Percentiles rank a stretch among this genome's conserved stretches.
Evolutionary conservation across 192 early-diverging fungal genomes (phyloP).

Genomic region (Linnemannia schmuckeri): DNA sequence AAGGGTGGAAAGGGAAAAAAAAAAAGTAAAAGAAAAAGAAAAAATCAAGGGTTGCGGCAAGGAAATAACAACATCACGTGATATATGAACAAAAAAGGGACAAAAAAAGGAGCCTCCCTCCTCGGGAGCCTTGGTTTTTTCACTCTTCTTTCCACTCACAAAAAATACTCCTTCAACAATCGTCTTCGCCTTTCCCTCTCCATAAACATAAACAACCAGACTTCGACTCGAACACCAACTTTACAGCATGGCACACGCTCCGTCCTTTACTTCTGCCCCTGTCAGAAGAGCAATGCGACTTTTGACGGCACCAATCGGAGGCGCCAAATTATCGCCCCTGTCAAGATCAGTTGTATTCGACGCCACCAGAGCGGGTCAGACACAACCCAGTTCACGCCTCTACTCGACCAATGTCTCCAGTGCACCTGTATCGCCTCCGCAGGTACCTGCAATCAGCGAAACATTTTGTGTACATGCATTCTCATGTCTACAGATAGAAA

Average conservation of each 20-base stretch:
- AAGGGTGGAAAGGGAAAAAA: not conserved
- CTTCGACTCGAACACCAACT: not conserved
- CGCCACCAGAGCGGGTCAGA: not conserved
- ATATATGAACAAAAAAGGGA: not conserved
- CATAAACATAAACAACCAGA: not conserved
- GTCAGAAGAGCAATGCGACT: not conserved
- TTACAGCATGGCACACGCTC: not conserved
- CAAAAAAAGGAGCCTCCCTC: not conserved
- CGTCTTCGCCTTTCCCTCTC: not conserved
- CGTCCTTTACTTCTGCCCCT: not conserved
- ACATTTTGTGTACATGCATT: not conserved
- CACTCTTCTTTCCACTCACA: not conserved
- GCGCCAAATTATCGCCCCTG: not conserved
- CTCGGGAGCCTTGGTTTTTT: not conserved
- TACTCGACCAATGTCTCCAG: not conserved
- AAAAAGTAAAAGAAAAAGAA: not conserved
- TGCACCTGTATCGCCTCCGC: not conserved
- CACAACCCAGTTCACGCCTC: not conserved
- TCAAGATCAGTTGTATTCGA: constrained; percentile 25
- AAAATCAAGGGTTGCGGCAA: not conserved
- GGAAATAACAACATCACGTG: constrained; percentile 3
- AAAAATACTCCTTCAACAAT: not conserved
- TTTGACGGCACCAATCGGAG: not conserved
- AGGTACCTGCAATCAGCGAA: not conserved
- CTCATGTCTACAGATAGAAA: not conserved